phyloP scores from a whole-genome alignment of 352 stramenopile species.

The Phytopythium mirpurense region DNA sequence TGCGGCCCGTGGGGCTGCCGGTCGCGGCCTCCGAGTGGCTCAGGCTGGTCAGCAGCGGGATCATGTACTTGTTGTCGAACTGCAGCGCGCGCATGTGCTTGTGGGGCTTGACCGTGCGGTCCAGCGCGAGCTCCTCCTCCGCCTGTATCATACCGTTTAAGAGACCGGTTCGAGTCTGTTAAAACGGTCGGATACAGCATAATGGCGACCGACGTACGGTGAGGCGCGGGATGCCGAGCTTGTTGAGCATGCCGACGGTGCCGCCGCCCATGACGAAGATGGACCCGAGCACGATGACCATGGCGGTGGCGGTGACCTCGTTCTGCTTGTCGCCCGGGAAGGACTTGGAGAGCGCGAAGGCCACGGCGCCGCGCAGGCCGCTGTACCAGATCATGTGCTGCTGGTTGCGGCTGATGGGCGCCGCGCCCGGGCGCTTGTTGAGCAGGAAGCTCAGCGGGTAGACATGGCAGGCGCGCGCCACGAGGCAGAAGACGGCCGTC shows the following conservation, averaged over 20 bases:
- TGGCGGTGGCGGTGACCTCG: slow-evolving; percentile 87
- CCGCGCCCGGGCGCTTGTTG: slow-evolving; percentile 51
- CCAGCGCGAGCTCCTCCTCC: slow-evolving; percentile 65
- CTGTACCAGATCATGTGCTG: slow-evolving; percentile 95
- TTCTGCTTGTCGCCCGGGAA: slow-evolving; percentile 86
- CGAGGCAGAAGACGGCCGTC: slow-evolving; percentile 80
- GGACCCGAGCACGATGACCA: slow-evolving; percentile 90
- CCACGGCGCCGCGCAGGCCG: slow-evolving; percentile 90
- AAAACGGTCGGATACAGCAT: not conserved
- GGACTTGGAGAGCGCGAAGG: slow-evolving; percentile 88
- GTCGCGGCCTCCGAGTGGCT: slow-evolving; percentile 38
- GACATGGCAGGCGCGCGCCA: slow-evolving; percentile 78
- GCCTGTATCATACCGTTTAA: slow-evolving; percentile 19
- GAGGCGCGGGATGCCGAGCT: slow-evolving; percentile 79
- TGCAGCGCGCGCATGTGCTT: slow-evolving; percentile 78
- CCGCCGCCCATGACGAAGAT: slow-evolving; percentile 90
- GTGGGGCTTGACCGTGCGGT: slow-evolving; percentile 75
- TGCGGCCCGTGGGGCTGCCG: slow-evolving; percentile 16
- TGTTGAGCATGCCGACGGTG: slow-evolving; percentile 86
- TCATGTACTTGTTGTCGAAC: slow-evolving; percentile 86
- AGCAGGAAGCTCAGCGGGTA: slow-evolving; percentile 83
- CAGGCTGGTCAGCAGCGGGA: slow-evolving; percentile 74
- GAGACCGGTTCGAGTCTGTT: not conserved
- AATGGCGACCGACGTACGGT: slow-evolving; percentile 35
- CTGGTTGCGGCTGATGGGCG: slow-evolving; percentile 81